Base-by-base conservation (phyloP, 2,329 filamentous ascomycete genomes). In the Chrysoporthe cubensis region DNA sequence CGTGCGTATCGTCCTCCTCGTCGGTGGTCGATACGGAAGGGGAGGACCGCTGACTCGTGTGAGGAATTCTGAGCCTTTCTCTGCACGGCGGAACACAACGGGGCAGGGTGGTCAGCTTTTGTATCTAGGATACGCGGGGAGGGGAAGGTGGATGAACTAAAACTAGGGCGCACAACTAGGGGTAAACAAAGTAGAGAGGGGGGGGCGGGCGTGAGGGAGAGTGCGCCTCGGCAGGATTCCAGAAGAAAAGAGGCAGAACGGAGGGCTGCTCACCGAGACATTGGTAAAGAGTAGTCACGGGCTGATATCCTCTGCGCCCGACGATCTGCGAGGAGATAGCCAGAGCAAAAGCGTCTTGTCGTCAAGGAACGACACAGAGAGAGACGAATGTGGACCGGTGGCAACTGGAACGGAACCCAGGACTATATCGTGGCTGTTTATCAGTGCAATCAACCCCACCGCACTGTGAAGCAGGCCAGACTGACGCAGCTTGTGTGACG, bases 261-360 rank as follows among this genome's bases (percentile, higher is more conserved):
- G 59, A 21, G 62, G 26, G 40, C 16, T 32, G 42, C 68, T 68
- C 62, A 70, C 68, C 44, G 65, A 66, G 76, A 77, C 78, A 80
- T 80, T 78, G 75, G 76, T 70, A 77, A 72, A 69, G 69, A 18
- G 54, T 21, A 57, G 68, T 64, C 32, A 37, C 9, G 70, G 68
- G 71, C 72, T 72, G 74, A 74, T 76, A 77, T 76, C 21, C 42
- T 78, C 79, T 76, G 78, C 83, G 79, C 80, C 76, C 82, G 79
- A 84, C 82, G 13, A 80, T 81, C 79, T 77, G 69, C 74, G 72
- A 74, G 46, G 73, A 80, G 78, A 81, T 75, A 77, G 81, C 77
- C 80, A 79, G 80, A 83, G 80, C 73, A 80, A 81, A 81, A 78
- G 78, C 74, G 76, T 71, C 62, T 60, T 66, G 58, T 43, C 57